Evolutionary conservation across 2,329 filamentous ascomycete species (phyloP).

Genomic region (Cytospora paraplurivora): DNA sequence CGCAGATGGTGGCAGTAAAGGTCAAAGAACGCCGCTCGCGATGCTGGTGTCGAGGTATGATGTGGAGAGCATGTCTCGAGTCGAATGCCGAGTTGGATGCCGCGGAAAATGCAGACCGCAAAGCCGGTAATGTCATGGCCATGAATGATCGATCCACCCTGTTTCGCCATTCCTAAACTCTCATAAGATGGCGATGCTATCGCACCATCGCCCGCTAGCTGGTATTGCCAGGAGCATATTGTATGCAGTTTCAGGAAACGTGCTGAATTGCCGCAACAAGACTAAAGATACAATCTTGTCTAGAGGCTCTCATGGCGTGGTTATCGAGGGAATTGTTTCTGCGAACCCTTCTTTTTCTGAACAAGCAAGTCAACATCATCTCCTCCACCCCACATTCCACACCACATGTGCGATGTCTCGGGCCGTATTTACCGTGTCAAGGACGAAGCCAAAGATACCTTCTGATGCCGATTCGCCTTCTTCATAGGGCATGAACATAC

Average conservation of each 20-base stretch:
- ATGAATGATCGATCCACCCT: slow-evolving; percentile 21
- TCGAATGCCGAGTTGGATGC: slow-evolving; percentile 18
- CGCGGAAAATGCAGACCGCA: background rate
- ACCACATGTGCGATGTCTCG: slow-evolving; percentile 72
- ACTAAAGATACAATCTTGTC: slow-evolving; percentile 12
- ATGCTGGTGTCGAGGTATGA: slow-evolving; percentile 17
- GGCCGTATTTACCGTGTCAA: slow-evolving; percentile 77
- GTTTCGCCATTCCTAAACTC: slow-evolving; percentile 10
- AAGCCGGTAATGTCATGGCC: slow-evolving; percentile 8
- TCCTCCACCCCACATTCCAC: slow-evolving; percentile 70
- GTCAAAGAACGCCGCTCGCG: slow-evolving; percentile 17
- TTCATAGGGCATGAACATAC: slow-evolving; percentile 90
- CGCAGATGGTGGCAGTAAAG: slow-evolving; percentile 1
- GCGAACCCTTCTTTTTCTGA: slow-evolving; percentile 35
- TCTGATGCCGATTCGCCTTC: slow-evolving; percentile 67
- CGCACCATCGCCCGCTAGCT: slow-evolving; percentile 28
- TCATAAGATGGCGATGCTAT: slow-evolving; percentile 23
- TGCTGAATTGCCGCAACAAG: slow-evolving; percentile 15
- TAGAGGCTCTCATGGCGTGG: slow-evolving; percentile 16
- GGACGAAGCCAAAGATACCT: slow-evolving; percentile 75
- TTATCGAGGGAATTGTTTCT: slow-evolving; percentile 18
- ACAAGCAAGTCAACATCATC: slow-evolving; percentile 42
- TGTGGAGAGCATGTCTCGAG: slow-evolving; percentile 12
- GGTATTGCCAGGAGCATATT: slow-evolving; percentile 6
- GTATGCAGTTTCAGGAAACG: slow-evolving; percentile 14